Evolutionary conservation across 257 asterid genomes (phyloP), one percentile per base, ranked within the genome.

Genomic region (Primulina huaijiensis): DNA sequence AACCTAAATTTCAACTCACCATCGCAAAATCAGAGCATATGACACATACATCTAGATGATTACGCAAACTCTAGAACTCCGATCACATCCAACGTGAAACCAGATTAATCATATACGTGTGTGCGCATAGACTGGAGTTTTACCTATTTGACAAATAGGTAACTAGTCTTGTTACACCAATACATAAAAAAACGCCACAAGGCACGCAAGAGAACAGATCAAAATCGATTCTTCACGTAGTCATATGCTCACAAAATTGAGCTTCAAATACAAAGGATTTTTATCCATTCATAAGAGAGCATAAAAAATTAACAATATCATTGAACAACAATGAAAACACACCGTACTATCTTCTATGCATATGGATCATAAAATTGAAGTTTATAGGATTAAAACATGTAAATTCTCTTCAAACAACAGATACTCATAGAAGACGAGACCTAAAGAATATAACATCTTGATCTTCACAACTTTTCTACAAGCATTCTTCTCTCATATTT

Each of bases 321-420:
- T 34, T 40, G 33, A 34, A 50, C 8, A 19, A 16, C 62, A 56
- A 4, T 56, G 43, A 53, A 57, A 53, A 65, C 55, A 56, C 72
- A 65, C 35, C 73, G 62, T 62, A 59, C 17, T 43, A 60, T 40
- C 56, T n/a, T 65, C 59, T 53, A 70, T 70, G 67, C 37, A 78
- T 74, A 70, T 74, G 57, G 57, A 17, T 50, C 57, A 50, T 50
- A 50, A 50, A 76, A 78, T 70, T 67, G 57, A 68, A 38, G 76
- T 65, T 70, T 53, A 70, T 78, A 70, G 65, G 66, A 65, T 62
- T 73, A 65, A 74, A 65, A 72, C 62, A 73, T 30, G 78, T n/a
- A 71, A 74, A 29, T 65, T 70, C 71, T 78, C 76, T 37, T 65
- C 76, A 65, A 74, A 78, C 82, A 78, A 74, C 82, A 73, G 37